Evolutionary conservation across 306 rosid genomes (phyloP).

Genomic region (Trifolium dubium): DNA sequence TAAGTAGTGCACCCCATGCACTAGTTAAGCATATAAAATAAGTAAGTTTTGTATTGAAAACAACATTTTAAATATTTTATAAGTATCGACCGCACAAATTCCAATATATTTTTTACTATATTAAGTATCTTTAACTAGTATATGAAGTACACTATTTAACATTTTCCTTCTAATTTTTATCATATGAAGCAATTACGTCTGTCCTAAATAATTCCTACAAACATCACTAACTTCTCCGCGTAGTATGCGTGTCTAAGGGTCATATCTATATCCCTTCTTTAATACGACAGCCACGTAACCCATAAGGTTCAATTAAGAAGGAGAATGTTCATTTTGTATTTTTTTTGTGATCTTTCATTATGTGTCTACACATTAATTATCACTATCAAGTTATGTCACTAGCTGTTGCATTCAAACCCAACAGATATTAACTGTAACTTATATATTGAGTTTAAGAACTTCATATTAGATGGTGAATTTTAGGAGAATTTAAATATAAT

Average conservation of each 20-base stretch:
- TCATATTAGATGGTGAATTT: too few relatives aligned
- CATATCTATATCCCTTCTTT: constrained; percentile 1
- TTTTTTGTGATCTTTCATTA: constrained; percentile 28
- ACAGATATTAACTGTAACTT: too few relatives aligned
- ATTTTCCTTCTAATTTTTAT: background rate
- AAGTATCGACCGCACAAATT: too few relatives aligned
- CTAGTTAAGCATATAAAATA: too few relatives aligned
- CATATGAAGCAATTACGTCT: constrained; percentile 21
- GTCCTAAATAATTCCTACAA: constrained; percentile 4
- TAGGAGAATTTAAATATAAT: too few relatives aligned
- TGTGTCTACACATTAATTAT: constrained; percentile 13
- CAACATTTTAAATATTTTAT: too few relatives aligned
- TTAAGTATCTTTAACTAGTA: too few relatives aligned
- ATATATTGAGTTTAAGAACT: too few relatives aligned
- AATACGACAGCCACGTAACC: constrained; percentile 24
- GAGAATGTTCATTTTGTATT: background rate
- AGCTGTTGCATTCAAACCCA: constrained; percentile 6
- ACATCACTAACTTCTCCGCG: constrained; percentile 39
- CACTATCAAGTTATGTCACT: background rate
- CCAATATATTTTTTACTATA: too few relatives aligned
- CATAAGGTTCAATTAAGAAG: constrained; percentile 4
- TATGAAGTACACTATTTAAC: too few relatives aligned
- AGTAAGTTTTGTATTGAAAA: too few relatives aligned
- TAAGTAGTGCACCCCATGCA: too few relatives aligned
- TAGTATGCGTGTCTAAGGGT: constrained; percentile 37